Conservation (phyloP, 2,329 filamentous ascomycete species). For the Paraphaeosphaeria sporulosa region DNA sequence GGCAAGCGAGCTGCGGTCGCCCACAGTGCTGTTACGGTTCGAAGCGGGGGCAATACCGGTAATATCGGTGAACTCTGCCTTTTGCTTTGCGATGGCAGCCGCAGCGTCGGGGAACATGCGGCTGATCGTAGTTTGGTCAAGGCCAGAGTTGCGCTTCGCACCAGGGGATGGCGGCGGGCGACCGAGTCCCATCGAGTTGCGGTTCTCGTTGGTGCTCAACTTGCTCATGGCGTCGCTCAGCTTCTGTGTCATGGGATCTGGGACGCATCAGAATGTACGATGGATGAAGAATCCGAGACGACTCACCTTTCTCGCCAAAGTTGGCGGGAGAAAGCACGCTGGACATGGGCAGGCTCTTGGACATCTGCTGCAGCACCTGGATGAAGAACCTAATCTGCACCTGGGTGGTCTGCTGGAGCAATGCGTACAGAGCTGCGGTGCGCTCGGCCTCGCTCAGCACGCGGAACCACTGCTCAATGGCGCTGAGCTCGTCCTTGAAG, state of each 20-base stretch:
- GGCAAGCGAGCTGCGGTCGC: constrained; percentile 76
- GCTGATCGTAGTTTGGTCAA: constrained; percentile 92
- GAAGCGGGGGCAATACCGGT: constrained; percentile 89
- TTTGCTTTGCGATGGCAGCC: constrained; percentile 97
- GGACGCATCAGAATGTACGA: constrained; percentile 28
- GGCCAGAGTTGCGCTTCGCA: constrained; percentile 90
- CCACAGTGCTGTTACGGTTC: constrained; percentile 88
- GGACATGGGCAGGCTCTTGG: constrained; percentile 96
- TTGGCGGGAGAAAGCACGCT: constrained; percentile 92
- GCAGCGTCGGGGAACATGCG: constrained; percentile 99
- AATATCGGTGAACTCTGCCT: constrained; percentile 95
- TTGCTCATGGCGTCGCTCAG: constrained; percentile 97
- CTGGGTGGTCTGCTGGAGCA: constrained; percentile 97
- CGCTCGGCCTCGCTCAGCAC: constrained; percentile 96
- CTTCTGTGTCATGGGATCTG: constrained; percentile 96
- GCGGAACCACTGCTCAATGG: constrained; percentile 99
- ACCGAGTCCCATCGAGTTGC: constrained; percentile 77
- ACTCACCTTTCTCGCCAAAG: constrained; percentile 87
- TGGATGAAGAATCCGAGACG: not conserved
- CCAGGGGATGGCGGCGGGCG: constrained; percentile 77
- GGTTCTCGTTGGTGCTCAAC: constrained; percentile 83
- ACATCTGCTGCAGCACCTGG: constrained; percentile 98
- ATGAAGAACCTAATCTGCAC: constrained; percentile 99
- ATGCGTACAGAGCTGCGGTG: constrained; percentile 91
- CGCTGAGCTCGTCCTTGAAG: constrained; percentile 98